phyloP scores from a whole-genome alignment of 2,329 filamentous ascomycete species.

The Xylariomycetidae sp. region DNA sequence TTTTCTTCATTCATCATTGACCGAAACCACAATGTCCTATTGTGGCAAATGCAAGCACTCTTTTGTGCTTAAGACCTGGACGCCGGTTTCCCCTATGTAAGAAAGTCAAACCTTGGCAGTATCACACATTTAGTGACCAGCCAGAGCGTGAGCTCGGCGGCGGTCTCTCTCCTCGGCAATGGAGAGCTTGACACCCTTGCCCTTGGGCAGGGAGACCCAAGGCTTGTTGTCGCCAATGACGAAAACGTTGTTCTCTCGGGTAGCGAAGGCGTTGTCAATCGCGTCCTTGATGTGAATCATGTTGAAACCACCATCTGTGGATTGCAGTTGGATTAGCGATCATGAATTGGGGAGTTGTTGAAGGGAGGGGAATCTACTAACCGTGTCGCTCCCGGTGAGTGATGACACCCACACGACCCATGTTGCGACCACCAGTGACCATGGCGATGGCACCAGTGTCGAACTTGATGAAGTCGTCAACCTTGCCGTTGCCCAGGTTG shows the following conservation, averaged over 20 bases:
- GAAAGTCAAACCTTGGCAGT: constrained; percentile 27
- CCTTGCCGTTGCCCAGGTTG: constrained; percentile 94
- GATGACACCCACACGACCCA: constrained; percentile 99
- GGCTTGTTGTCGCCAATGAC: constrained; percentile 98
- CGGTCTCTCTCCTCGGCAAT: constrained; percentile 99
- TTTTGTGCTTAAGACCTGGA: constrained; percentile 31
- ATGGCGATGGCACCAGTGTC: constrained; percentile 98
- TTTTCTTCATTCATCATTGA: constrained; percentile 29
- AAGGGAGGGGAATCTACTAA: too few species aligned
- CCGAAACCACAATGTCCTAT: constrained; percentile 22
- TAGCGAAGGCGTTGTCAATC: constrained; percentile 99
- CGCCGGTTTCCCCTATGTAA: constrained; percentile 30
- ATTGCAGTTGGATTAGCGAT: too few species aligned
- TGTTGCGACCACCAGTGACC: constrained; percentile 99
- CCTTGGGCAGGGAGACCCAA: constrained; percentile 99
- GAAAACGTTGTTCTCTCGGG: constrained; percentile 99
- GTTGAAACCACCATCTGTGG: constrained; percentile 99
- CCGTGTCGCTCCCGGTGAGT: constrained; percentile 99
- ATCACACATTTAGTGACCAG: constrained; percentile 41
- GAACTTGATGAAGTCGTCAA: constrained; percentile 96
- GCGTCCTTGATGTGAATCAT: constrained; percentile 99
- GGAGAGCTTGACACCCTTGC: constrained; percentile 99
- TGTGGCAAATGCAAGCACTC: constrained; percentile 25
- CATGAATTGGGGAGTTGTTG: too few species aligned
- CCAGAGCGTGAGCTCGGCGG: constrained; percentile 65